phyloP scores from a whole-genome alignment of 225 moss, liverwort and hornwort species.

The Pleurozium schreberi region DNA sequence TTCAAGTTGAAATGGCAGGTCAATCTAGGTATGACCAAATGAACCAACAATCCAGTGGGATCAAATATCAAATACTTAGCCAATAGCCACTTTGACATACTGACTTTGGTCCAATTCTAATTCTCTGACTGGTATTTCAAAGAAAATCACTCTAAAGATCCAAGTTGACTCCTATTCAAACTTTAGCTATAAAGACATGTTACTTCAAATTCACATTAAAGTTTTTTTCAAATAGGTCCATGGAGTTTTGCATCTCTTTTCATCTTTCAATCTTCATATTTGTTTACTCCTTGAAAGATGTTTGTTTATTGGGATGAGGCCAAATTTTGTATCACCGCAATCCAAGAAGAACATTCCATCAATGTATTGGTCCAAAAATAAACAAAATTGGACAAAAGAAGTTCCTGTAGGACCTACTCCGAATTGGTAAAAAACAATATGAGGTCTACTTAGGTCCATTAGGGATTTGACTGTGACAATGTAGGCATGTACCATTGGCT shows the following conservation, averaged over 20 bases:
- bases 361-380: neutral
- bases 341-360: neutral
- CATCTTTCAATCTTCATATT: neutral
- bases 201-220: neutral
- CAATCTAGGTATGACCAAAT: neutral
- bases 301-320: neutral
- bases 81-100: neutral
- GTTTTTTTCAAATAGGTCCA: neutral
- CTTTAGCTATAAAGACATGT: neutral
- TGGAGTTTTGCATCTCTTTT: neutral
- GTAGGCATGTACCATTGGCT: rapidly evolving
- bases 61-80: too few species aligned
- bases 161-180: neutral
- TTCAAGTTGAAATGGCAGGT: neutral
- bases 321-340: neutral
- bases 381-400: neutral
- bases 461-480: neutral
- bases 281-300: neutral
- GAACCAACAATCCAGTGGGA: rapidly evolving
- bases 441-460: neutral
- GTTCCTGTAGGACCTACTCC: too few species aligned
- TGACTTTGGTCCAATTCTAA: neutral
- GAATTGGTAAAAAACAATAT: neutral
- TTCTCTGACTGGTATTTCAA: neutral
- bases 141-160: neutral